Conservation (phyloP, 2,329 filamentous ascomycete species). For the Alternaria alternata region DNA sequence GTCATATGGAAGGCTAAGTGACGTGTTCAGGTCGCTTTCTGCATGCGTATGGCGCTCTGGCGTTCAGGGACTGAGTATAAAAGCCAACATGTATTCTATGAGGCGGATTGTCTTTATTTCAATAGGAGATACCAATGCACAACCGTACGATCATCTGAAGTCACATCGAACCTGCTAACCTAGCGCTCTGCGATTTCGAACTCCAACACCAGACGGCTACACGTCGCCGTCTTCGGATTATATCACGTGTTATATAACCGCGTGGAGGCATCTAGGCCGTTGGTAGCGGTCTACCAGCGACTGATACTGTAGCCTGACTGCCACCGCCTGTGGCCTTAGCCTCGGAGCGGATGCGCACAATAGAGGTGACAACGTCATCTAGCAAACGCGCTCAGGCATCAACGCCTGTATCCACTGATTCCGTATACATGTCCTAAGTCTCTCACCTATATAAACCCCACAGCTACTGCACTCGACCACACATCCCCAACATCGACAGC, state of each 20-base stretch:
- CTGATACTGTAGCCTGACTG: background rate
- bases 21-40: background rate
- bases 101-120: constrained; percentile 5
- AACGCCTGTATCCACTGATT: background rate
- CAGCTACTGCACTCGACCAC: background rate
- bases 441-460: background rate
- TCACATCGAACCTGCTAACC: background rate
- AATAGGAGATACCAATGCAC: constrained; percentile 28
- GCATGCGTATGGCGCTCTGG: constrained; percentile 39
- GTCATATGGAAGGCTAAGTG: background rate
- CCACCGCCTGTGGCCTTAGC: too few relatives aligned
- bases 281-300: background rate
- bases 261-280: background rate
- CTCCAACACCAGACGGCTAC: constrained; percentile 1
- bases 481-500: background rate
- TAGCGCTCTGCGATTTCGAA: background rate
- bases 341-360: background rate
- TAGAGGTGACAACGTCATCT: background rate
- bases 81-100: constrained; percentile 18
- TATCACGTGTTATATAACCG: background rate
- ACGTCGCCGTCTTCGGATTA: background rate
- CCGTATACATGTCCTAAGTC: background rate
- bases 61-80: constrained; percentile 24
- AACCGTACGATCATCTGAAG: background rate
- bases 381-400: constrained; percentile 4